Evolutionary conservation across 768 basidiomycete genomes (phyloP), one percentile per base, ranked within the genome.

Genomic region (Suillus sp.): DNA sequence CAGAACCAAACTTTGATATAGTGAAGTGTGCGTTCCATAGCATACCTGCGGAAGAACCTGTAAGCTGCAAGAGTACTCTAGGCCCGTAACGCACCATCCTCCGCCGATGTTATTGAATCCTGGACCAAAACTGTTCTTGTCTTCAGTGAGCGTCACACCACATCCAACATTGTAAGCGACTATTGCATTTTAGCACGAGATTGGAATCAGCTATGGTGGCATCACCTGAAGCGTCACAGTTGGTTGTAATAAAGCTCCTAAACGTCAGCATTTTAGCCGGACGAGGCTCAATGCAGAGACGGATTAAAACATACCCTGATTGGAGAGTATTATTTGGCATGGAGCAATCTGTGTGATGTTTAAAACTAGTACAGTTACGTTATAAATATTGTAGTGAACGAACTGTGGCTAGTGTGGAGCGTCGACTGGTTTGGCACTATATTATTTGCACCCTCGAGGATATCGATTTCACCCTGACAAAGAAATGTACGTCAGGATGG

Each of bases 381-480:
- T 34, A 34, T 22, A 8, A 20, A 30, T 7, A 16, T 59, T n/a
- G 5, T 38, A 5, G 2, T 27, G 37, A n/a, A 54, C 70, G 10
- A 18, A 75, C 74, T 67, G 30, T 71, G 48, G 25, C 66, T 61
- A 2, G 75, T 77, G 38, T 77, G 75, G 35, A 77, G 63, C 9
- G 75, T 63, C 8, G 72, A 71, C 5, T 37, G 65, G 64, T 83
- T 84, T 27, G 70, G 69, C 4, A 65, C 59, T 57, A 77, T 66
- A 20, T 71, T 61, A 65, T 84, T 83, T 56, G 84, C 80, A 5
- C 80, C 78, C 65, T 85, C 84, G 47, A 84, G 70, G 55, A 83
- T 80, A 68, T 85, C 84, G 55, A 83, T 77, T 67, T 85, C 82
- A 45, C 72, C 73, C 70, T 75, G 18, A 10, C 0, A n/a, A 14